phyloP scores from a whole-genome alignment of 2,329 filamentous ascomycete species.

The Aspergillus novofumigatus region DNA sequence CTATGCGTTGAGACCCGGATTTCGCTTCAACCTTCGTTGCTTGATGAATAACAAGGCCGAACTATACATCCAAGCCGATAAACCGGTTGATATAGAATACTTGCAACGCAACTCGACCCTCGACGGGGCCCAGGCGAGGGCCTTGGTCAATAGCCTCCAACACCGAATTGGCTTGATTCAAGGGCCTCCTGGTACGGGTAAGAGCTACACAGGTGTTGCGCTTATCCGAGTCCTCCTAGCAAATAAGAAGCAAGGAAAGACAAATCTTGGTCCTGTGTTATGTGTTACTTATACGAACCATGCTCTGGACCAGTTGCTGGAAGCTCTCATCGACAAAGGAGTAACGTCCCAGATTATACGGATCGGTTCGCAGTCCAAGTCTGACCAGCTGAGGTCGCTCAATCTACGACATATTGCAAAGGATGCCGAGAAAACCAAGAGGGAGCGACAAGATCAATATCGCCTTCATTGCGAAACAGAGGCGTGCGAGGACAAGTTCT shows the following conservation, averaged over 20 bases:
- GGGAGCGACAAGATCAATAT: constrained; percentile 22
- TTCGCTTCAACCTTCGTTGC: constrained; percentile 39
- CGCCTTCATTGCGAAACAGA: constrained; percentile 9
- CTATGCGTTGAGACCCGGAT: constrained; percentile 48
- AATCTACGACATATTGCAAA: constrained; percentile 42
- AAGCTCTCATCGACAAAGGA: constrained; percentile 47
- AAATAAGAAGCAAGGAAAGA: constrained; percentile 16
- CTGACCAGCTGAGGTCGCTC: constrained; percentile 44
- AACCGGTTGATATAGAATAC: constrained; percentile 7
- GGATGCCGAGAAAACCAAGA: constrained; percentile 32
- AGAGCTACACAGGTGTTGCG: constrained; percentile 19
- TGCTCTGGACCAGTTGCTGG: constrained; percentile 55
- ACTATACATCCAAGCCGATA: constrained; percentile 7
- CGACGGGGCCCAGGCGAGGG: constrained; percentile 13
- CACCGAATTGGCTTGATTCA: constrained; percentile 17
- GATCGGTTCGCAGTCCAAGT: constrained; percentile 57
- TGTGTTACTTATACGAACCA: constrained; percentile 50
- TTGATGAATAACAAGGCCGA: constrained; percentile 13
- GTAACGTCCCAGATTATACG: constrained; percentile 50
- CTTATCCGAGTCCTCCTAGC: constrained; percentile 27
- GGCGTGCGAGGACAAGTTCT: constrained; percentile 9
- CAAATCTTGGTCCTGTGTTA: constrained; percentile 42
- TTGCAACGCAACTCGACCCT: constrained; percentile 10
- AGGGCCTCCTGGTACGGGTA: constrained; percentile 24
- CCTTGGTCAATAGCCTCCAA: constrained; percentile 11